These are phyloP conservation scores for Beauveria medogensis DNA, from an alignment of 2,329 filamentous ascomycete genomes.

Conservation along the genomic window DNA sequence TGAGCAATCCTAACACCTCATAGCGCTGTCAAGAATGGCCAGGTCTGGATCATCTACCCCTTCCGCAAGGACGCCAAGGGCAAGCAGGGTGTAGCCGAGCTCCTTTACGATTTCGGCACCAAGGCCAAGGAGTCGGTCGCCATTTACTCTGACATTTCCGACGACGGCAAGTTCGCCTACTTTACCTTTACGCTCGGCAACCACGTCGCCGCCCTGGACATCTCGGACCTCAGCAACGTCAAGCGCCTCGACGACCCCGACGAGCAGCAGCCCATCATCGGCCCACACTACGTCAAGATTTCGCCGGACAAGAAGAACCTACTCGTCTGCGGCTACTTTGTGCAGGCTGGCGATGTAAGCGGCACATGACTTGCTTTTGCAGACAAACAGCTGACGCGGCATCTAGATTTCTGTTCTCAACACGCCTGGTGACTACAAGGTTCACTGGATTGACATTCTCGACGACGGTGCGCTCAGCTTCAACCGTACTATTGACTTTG, in stretches of 20 bases:
- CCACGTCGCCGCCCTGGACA: slow-evolving; percentile 54
- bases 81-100: slow-evolving; percentile 48
- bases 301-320: slow-evolving; percentile 57
- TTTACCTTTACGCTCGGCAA: slow-evolving; percentile 53
- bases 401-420: slow-evolving; percentile 47
- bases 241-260: slow-evolving; percentile 54
- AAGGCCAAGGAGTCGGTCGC: slow-evolving; percentile 47
- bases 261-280: slow-evolving; percentile 49
- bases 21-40: slow-evolving; percentile 47
- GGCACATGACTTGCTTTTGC: background rate
- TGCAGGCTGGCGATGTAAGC: slow-evolving; percentile 47
- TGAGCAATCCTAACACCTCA: background rate
- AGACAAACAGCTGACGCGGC: background rate
- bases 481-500: slow-evolving; percentile 53
- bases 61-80: slow-evolving; percentile 46
- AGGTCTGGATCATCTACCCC: slow-evolving; percentile 60
- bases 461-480: slow-evolving; percentile 47
- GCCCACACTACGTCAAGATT: slow-evolving; percentile 57
- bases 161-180: slow-evolving; percentile 51
- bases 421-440: slow-evolving; percentile 54
- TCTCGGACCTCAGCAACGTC: slow-evolving; percentile 50
- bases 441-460: slow-evolving; percentile 51
- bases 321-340: slow-evolving; percentile 58
- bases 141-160: slow-evolving; percentile 53
- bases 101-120: slow-evolving; percentile 49